Evolutionary conservation across 129 eudicot species (phyloP).

Genomic region (Chrysanthemum makinoi): DNA sequence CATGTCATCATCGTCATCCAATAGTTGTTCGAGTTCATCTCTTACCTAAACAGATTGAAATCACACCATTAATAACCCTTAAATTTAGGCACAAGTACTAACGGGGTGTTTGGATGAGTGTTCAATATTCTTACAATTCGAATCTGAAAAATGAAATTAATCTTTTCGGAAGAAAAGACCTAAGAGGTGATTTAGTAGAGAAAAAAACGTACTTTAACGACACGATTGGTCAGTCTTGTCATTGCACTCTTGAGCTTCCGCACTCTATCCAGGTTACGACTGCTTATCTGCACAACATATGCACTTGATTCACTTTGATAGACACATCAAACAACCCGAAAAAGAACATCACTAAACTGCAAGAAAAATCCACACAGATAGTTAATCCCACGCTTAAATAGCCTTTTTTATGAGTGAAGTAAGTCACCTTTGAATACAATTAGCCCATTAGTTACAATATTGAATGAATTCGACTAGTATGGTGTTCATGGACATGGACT

Average conservation of each 20-base stretch:
- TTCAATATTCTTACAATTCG: background rate
- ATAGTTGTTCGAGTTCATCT: conserved; percentile 83
- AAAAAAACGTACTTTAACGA: conserved; percentile 59
- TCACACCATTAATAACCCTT: background rate
- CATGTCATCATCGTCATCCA: conserved; percentile 90
- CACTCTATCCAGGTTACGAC: conserved; percentile 91
- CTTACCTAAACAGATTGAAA: conserved; percentile 46
- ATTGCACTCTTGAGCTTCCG: conserved; percentile 91
- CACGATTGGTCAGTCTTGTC: conserved; percentile 87
- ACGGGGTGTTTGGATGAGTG: too few relatives aligned
- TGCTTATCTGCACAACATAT: conserved; percentile 70
- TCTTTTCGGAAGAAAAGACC: background rate
- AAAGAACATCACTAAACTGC: conserved; percentile 15
- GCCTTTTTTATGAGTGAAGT: too few relatives aligned
- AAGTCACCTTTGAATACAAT: too few relatives aligned
- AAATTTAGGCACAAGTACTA: background rate
- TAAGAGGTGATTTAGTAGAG: background rate
- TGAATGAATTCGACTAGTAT: too few relatives aligned
- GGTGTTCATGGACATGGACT: too few relatives aligned
- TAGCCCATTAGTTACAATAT: too few relatives aligned
- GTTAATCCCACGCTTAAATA: background rate
- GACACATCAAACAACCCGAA: conserved; percentile 15
- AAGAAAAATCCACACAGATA: conserved; percentile 11
- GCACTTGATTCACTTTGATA: conserved; percentile 20
- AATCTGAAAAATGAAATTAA: background rate